These are phyloP conservation scores for Leishmania guyanensis DNA, from an alignment of 208 protist genomes.

Conservation along the genomic window DNA sequence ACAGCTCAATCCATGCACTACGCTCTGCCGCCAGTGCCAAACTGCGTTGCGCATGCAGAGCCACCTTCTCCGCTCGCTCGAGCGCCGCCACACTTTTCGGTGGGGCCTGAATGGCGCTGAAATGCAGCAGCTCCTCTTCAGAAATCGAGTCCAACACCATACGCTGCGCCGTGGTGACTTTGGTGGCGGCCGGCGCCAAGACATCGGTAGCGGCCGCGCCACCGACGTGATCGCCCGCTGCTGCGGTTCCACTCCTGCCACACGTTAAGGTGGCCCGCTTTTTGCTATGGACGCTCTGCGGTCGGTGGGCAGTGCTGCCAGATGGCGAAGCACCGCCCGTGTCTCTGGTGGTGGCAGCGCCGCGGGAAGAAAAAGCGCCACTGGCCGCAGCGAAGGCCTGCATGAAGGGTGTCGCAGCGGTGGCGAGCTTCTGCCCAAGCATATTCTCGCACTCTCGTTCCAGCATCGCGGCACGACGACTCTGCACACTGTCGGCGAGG, in stretches of 20 bases:
- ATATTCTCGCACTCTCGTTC: slow-evolving; percentile 22
- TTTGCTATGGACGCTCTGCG: slow-evolving; percentile 1
- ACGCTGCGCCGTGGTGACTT: slow-evolving; percentile 13
- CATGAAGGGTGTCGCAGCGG: slow-evolving; percentile 3
- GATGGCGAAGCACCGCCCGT: background rate
- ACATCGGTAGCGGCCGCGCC: background rate
- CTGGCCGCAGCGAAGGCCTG: background rate
- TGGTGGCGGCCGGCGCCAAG: background rate
- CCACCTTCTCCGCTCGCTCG: slow-evolving; percentile 12
- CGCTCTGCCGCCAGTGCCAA: slow-evolving; percentile 14
- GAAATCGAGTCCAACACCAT: slow-evolving; percentile 10
- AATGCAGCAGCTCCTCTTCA: slow-evolving; percentile 16
- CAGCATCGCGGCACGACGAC: slow-evolving; percentile 12
- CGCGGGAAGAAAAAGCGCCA: background rate
- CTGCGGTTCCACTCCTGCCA: slow-evolving; percentile 2
- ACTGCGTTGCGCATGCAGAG: slow-evolving; percentile 5
- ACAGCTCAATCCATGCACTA: background rate
- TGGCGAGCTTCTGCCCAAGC: slow-evolving; percentile 6
- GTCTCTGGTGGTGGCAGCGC: background rate
- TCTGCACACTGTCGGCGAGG: slow-evolving; percentile 28
- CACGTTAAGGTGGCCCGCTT: background rate
- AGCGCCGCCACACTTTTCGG: slow-evolving; percentile 9
- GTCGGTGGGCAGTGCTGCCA: background rate
- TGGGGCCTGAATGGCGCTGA: slow-evolving; percentile 8
- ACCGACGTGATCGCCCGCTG: background rate